These are phyloP conservation scores for Penicillium thymicola DNA, from an alignment of 2,329 filamentous ascomycete genomes.

Conservation along the genomic window DNA sequence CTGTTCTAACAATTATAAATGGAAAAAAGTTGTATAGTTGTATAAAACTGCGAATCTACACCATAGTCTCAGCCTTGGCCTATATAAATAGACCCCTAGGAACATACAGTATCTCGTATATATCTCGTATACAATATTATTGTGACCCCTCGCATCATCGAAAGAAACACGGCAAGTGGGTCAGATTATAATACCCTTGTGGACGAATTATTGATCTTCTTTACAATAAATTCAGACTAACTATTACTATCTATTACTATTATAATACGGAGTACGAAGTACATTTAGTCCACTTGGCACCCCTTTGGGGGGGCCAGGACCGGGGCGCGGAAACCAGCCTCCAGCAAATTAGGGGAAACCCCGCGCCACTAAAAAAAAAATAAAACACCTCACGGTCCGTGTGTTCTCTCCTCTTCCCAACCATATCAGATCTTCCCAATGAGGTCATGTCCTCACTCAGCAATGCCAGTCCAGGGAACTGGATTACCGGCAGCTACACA, in stretches of 20 bases:
- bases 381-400: slow-evolving; percentile 2
- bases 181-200: background rate
- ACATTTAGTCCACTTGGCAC: slow-evolving; percentile 5
- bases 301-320: slow-evolving; percentile 3
- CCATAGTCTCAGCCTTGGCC: background rate
- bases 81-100: background rate
- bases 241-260: too few species aligned
- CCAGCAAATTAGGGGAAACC: background rate
- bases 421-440: slow-evolving; percentile 7
- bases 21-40: background rate
- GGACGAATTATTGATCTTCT: background rate
- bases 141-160: background rate
- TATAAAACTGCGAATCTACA: background rate
- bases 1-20: too few species aligned
- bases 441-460: slow-evolving; percentile 24
- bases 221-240: background rate
- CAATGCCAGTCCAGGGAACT: slow-evolving; percentile 26
- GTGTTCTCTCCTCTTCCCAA: background rate
- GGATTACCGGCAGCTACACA: slow-evolving; percentile 29
- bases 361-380: background rate
- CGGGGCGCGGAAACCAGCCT: background rate
- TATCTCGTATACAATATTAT: background rate
- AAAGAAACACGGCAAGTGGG: slow-evolving; percentile 3
- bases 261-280: too few species aligned
- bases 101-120: background rate